Conservation (phyloP, 2,329 filamentous ascomycete species). For the Beauveria caledonica region DNA sequence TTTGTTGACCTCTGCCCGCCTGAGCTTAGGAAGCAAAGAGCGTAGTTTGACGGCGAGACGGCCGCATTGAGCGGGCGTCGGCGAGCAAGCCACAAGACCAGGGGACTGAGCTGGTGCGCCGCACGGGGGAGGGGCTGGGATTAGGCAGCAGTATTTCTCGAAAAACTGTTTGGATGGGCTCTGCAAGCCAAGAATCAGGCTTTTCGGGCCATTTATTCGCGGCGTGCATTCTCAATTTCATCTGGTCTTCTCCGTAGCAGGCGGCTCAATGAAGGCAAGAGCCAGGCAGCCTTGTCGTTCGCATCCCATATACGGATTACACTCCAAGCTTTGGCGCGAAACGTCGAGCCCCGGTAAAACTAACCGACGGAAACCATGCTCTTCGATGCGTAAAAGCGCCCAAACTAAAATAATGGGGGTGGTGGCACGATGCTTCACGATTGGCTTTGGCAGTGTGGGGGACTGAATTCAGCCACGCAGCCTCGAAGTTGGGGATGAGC, state of each 20-base stretch:
- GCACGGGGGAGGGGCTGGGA: slow-evolving; percentile 3
- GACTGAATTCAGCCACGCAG: background rate
- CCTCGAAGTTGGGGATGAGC: background rate
- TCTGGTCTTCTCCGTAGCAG: too few relatives aligned
- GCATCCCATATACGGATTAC: too few relatives aligned
- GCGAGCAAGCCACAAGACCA: background rate
- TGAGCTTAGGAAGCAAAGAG: background rate
- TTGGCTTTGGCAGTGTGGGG: background rate
- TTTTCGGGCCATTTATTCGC: background rate
- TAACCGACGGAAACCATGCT: too few relatives aligned
- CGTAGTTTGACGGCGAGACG: background rate
- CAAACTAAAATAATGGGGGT: too few relatives aligned
- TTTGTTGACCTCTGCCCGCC: too few relatives aligned
- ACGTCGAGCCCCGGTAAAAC: too few relatives aligned
- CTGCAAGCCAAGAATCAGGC: background rate
- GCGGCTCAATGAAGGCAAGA: too few relatives aligned
- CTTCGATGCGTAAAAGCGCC: too few relatives aligned
- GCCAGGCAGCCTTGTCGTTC: too few relatives aligned
- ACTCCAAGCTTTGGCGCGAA: too few relatives aligned
- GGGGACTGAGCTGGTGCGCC: background rate
- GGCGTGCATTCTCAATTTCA: background rate
- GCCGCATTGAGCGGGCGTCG: background rate
- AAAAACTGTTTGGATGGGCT: background rate
- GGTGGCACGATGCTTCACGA: background rate
- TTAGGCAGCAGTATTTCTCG: slow-evolving; percentile 7